These are phyloP conservation scores for Pichia californica DNA, from an alignment of 805 yeast genomes.

Conservation along the genomic window DNA sequence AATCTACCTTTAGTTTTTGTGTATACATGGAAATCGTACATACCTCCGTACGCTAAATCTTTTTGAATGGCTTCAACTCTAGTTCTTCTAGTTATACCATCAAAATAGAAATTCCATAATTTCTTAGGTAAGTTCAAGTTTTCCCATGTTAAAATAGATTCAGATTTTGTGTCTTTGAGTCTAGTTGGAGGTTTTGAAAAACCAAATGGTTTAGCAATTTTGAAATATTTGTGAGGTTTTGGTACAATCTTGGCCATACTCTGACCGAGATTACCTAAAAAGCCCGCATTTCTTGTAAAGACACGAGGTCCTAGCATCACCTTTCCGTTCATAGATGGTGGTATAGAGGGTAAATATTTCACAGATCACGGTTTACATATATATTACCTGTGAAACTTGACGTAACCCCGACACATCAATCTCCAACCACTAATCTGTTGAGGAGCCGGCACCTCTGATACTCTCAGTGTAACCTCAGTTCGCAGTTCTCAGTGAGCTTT, in stretches of 20 bases:
- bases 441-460: too few relatives aligned
- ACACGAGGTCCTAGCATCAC: background rate
- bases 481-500: too few relatives aligned
- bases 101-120: slow-evolving; percentile 31
- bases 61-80: slow-evolving; percentile 38
- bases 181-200: slow-evolving; percentile 23
- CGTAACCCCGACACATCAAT: too few relatives aligned
- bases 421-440: too few relatives aligned
- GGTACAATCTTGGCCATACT: slow-evolving; percentile 27
- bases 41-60: slow-evolving; percentile 63
- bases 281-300: slow-evolving; percentile 19
- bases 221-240: slow-evolving; percentile 28
- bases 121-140: slow-evolving; percentile 27
- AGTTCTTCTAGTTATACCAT: slow-evolving; percentile 31
- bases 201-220: slow-evolving; percentile 29
- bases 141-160: slow-evolving; percentile 21
- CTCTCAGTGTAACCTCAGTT: too few relatives aligned
- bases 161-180: slow-evolving; percentile 17
- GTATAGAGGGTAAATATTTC: too few relatives aligned
- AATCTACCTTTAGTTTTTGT: slow-evolving; percentile 78
- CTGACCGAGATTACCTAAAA: slow-evolving; percentile 30
- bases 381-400: too few relatives aligned
- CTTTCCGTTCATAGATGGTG: slow-evolving; percentile 7
- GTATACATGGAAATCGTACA: slow-evolving; percentile 57
- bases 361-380: background rate